Evolutionary conservation across 2,329 filamentous ascomycete genomes (phyloP), one percentile per base, ranked within the genome.

Genomic region (Exophiala aquamarina): DNA sequence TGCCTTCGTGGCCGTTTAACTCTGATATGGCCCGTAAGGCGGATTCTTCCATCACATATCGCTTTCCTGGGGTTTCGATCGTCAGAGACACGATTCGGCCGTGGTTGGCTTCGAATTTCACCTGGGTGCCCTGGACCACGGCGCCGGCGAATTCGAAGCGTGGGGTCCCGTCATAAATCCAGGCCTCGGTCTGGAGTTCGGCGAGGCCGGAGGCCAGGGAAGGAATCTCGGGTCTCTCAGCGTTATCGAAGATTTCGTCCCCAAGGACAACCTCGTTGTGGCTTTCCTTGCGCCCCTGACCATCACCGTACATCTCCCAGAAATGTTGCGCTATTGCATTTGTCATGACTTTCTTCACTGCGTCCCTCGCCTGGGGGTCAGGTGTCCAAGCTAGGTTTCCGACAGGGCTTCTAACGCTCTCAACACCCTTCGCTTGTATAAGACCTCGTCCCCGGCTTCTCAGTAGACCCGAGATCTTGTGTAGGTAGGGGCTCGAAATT

Each of bases 321-420:
- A 59, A 59, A 15, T 52, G 41, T 15, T 28, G 29, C 11, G 44
- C 36, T 29, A 59, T 47, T 31, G 39, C 47, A n/a, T 44, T 20
- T 2, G 42, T 51, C 37, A 57, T 50, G 6, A 45, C 41, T 31
- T 36, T 23, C 21, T 43, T 36, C 14, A 53, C 13, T 11, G 11
- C 9, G 5, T 29, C 17, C 29, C 53, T 37, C 17, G 40, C n/a
- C 9, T 37, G 20, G 8, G 11, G 13, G 18, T 49, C 38, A 3
- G 41, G 17, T 4, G 51, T 47, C 19, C 42, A 79, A 1, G 46
- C 45, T 11, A 95, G 82, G 68, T 97, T 98, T 6, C 81, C 77
- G 9, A 97, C 85, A 0, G 83, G 82, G 38, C 89, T 95, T 52
- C 88, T 84, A 34, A 97, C 90, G 64, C 92, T 97, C 59, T 93